These are phyloP conservation scores for Erythrophleum fordii DNA, from an alignment of 306 rosid genomes.

Conservation along the genomic window DNA sequence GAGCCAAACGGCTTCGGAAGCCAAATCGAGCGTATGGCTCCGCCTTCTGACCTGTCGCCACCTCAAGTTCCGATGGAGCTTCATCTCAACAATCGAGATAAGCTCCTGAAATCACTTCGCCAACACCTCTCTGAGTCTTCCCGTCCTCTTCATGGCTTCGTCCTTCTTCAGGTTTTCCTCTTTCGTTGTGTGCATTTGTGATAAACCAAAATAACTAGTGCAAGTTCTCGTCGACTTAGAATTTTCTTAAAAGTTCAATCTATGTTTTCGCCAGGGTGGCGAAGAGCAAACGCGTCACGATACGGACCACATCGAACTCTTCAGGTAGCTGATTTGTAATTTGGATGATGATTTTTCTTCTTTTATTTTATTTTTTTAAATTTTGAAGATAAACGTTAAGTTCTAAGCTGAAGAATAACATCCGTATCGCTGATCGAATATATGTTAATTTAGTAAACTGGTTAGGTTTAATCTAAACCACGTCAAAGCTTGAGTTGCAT, in stretches of 20 bases:
- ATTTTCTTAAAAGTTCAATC: neutral
- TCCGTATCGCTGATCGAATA: neutral
- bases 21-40: slow-evolving; percentile 58
- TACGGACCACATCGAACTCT: slow-evolving; percentile 85
- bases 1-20: slow-evolving; percentile 15
- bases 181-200: neutral
- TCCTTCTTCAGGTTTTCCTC: slow-evolving; percentile 65
- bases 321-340: slow-evolving; percentile 54
- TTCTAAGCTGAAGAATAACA: neutral
- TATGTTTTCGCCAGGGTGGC: slow-evolving; percentile 64
- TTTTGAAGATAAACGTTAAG: neutral
- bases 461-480: neutral
- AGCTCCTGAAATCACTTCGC: slow-evolving; percentile 63
- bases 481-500: neutral
- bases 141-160: slow-evolving; percentile 72
- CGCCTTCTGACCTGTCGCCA: slow-evolving; percentile 51
- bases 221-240: neutral
- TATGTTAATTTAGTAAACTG: neutral
- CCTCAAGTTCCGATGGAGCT: slow-evolving; percentile 63
- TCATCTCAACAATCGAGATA: slow-evolving; percentile 60
- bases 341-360: neutral
- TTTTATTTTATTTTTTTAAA: neutral
- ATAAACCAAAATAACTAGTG: neutral
- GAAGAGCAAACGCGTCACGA: slow-evolving; percentile 84
- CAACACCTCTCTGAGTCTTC: slow-evolving; percentile 56